phyloP scores from a whole-genome alignment of 1,284 basidiomycete species.

The Cryptococcus neoformans region DNA sequence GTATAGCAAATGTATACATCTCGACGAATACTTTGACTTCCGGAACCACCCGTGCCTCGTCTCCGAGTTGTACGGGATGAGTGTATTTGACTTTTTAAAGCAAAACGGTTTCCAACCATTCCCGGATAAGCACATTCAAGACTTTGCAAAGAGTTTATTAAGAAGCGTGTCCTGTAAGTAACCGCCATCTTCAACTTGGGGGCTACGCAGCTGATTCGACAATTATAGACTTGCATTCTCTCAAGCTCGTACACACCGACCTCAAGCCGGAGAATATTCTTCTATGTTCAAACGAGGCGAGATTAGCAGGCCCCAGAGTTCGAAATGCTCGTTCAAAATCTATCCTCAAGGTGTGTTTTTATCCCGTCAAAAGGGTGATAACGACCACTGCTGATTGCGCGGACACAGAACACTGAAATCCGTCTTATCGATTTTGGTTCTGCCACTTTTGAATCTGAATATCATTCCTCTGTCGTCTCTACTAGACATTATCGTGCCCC shows the following conservation, averaged over 20 bases:
- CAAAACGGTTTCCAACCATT: constrained; percentile 97
- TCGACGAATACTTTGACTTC: constrained; percentile 93
- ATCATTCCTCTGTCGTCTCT: constrained; percentile 96
- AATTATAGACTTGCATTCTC: constrained; percentile 84
- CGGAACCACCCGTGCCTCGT: constrained; percentile 98
- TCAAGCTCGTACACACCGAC: constrained; percentile 94
- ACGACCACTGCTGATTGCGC: not conserved
- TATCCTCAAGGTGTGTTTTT: constrained; percentile 14
- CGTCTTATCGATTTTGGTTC: constrained; percentile 97
- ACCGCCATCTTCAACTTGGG: not conserved
- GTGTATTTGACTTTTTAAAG: constrained; percentile 98
- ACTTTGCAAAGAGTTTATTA: constrained; percentile 88
- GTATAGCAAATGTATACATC: constrained; percentile 92
- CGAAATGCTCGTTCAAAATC: constrained; percentile 20
- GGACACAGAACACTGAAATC: constrained; percentile 71
- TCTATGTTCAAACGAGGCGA: constrained; percentile 78
- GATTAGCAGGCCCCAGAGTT: constrained; percentile 31
- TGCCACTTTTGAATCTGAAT: constrained; percentile 97
- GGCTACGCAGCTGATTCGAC: not conserved
- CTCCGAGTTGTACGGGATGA: constrained; percentile 93
- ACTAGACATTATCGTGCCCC: constrained; percentile 98
- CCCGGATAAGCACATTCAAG: constrained; percentile 92
- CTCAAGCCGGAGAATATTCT: constrained; percentile 99
- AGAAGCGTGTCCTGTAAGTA: constrained; percentile 89
- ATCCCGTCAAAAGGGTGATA: not conserved